Evolutionary conservation across 2,329 filamentous ascomycete genomes (phyloP).

Genomic region (Metarhizium brunneum): DNA sequence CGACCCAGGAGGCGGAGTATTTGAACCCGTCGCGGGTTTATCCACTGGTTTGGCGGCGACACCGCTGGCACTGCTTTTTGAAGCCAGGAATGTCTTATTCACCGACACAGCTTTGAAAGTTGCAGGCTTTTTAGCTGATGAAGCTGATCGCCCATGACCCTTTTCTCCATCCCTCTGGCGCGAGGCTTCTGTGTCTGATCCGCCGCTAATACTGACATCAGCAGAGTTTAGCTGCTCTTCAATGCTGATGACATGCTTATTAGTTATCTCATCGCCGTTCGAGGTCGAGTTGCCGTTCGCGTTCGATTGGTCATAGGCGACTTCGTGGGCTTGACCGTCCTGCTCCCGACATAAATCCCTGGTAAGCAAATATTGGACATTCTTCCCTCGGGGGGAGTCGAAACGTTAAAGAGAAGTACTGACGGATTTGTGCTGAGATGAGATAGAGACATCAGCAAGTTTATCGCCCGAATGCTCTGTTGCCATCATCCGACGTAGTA

Average conservation of each 20-base stretch:
- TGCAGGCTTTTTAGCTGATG: conserved; percentile 61
- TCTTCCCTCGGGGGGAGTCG: neutral
- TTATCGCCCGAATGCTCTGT: conserved; percentile 48
- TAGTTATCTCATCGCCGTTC: conserved; percentile 41
- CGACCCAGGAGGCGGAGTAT: conserved; percentile 35
- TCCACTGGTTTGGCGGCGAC: conserved; percentile 40
- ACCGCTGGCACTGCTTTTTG: conserved; percentile 46
- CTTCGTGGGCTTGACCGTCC: conserved; percentile 34
- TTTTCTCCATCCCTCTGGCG: conserved; percentile 49
- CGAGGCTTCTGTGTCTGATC: conserved; percentile 68
- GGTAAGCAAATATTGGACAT: neutral
- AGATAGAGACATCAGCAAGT: conserved; percentile 44
- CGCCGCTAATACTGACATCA: conserved; percentile 61
- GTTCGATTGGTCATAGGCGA: conserved; percentile 27
- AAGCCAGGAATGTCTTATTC: conserved; percentile 73
- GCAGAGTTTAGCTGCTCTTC: conserved; percentile 53
- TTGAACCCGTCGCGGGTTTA: conserved; percentile 37
- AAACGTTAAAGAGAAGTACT: conserved; percentile 6
- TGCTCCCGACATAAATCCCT: conserved; percentile 3
- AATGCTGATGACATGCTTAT: conserved; percentile 47
- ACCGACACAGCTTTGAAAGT: conserved; percentile 81
- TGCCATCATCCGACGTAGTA: conserved; percentile 50
- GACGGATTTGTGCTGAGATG: conserved; percentile 36
- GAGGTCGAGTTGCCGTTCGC: conserved; percentile 37
- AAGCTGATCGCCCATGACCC: conserved; percentile 47